These are phyloP conservation scores for Ocimum tenuiflorum DNA, from an alignment of 257 asterid genomes.

Conservation along the genomic window DNA sequence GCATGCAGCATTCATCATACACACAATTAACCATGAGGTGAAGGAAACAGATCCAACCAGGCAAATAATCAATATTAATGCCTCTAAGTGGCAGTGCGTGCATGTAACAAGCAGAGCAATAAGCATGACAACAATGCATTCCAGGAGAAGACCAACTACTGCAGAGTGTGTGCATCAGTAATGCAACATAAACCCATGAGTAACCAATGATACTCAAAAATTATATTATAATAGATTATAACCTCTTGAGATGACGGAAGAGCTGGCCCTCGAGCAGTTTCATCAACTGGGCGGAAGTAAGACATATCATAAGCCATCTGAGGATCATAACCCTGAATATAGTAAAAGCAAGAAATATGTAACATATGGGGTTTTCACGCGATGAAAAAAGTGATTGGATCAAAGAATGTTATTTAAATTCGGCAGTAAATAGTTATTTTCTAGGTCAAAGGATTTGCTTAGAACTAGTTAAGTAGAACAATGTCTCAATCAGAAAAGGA, in stretches of 20 bases:
- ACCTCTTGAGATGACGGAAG: slow-evolving; percentile 84
- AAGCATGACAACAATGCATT: not conserved
- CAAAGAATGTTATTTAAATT: not conserved
- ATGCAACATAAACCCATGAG: not conserved
- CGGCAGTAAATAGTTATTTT: not conserved
- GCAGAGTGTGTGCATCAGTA: not conserved
- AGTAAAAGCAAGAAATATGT: slow-evolving; percentile 7
- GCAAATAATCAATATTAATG: no score
- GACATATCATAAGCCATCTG: slow-evolving; percentile 76
- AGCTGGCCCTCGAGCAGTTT: slow-evolving; percentile 58
- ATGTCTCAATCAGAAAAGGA: not conserved
- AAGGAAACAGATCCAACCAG: no score
- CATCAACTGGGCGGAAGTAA: slow-evolving; percentile 77
- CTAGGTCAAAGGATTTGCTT: not conserved
- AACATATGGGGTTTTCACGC: not conserved
- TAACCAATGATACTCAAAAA: not conserved
- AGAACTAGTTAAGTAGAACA: not conserved
- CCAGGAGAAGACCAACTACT: not conserved
- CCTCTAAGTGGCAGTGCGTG: no score
- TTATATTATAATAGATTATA: slow-evolving; percentile 26
- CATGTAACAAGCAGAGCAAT: no score
- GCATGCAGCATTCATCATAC: no score
- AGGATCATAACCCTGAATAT: slow-evolving; percentile 69
- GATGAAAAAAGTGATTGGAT: slow-evolving; percentile 4
- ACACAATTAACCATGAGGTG: no score